Evolutionary conservation across 768 basidiomycete genomes (phyloP).

Genomic region (Russula compacta): DNA sequence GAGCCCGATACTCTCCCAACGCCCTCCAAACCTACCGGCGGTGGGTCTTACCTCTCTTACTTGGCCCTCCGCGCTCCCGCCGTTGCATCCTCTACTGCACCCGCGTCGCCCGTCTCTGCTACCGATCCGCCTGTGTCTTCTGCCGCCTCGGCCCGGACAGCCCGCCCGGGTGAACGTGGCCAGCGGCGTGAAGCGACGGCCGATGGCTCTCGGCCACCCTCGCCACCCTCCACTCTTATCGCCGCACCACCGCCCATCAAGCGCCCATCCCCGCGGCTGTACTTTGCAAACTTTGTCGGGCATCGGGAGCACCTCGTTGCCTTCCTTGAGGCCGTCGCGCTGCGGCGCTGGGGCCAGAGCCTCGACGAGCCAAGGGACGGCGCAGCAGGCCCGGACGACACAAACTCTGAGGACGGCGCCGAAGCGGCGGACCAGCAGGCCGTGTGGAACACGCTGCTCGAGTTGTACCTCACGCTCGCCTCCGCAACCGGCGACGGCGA

Average conservation of each 20-base stretch:
- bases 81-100: conserved; percentile 29
- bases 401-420: conserved; percentile 26
- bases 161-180: conserved; percentile 12
- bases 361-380: conserved; percentile 34
- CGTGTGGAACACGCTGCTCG: conserved; percentile 93
- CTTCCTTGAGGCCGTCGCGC: conserved; percentile 84
- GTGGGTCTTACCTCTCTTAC: conserved; percentile 70
- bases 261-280: conserved; percentile 71
- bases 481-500: conserved; percentile 21
- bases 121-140: conserved; percentile 19
- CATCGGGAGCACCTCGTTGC: conserved; percentile 73
- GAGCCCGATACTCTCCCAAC: conserved; percentile 28
- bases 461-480: conserved; percentile 76
- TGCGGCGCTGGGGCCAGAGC: conserved; percentile 69
- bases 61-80: conserved; percentile 61
- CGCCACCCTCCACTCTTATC: conserved; percentile 23
- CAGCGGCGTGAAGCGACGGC: conserved; percentile 33
- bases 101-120: conserved; percentile 30
- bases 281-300: conserved; percentile 92
- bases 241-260: conserved; percentile 28
- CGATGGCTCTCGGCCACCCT: conserved; percentile 26
- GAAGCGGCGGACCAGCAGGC: conserved; percentile 60
- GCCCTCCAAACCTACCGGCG: conserved; percentile 25
- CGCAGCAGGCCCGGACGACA: conserved; percentile 9
- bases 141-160: conserved; percentile 8